phyloP scores from a whole-genome alignment of 1,139 yeast genomes.

The Geotrichum bryndzae region DNA sequence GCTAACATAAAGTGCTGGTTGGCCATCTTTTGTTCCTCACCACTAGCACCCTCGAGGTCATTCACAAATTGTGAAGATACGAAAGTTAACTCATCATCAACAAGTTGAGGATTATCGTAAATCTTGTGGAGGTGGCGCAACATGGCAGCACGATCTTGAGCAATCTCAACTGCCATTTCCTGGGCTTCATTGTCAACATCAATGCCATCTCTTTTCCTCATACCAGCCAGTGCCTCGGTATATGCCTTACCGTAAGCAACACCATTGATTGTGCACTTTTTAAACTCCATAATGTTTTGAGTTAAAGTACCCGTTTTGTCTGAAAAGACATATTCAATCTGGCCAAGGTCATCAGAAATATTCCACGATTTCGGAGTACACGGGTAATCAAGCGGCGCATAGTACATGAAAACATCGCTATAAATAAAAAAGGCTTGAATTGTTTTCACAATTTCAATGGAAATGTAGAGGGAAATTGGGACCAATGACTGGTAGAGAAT shows the following conservation, averaged over 20 bases:
- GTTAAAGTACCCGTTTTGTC: conserved; percentile 97
- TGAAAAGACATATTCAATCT: conserved; percentile 89
- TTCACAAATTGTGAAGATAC: conserved; percentile 59
- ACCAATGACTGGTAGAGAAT: conserved; percentile 85
- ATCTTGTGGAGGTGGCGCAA: conserved; percentile 45
- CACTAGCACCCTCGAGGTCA: conserved; percentile 40
- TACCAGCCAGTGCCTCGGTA: conserved; percentile 91
- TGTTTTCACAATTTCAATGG: conserved; percentile 89
- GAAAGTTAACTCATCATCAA: conserved; percentile 65
- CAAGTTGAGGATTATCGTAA: conserved; percentile 53
- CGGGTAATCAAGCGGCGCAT: conserved; percentile 78
- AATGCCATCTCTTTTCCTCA: conserved; percentile 76
- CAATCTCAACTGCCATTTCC: conserved; percentile 47
- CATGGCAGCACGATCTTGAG: conserved; percentile 60
- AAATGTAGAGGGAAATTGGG: conserved; percentile 86
- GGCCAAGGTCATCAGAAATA: conserved; percentile 94
- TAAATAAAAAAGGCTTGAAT: conserved; percentile 87
- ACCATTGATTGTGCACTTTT: conserved; percentile 85
- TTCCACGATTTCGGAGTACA: conserved; percentile 97
- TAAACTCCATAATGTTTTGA: conserved; percentile 94
- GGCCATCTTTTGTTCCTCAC: conserved; percentile 52
- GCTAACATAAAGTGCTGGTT: conserved; percentile 65
- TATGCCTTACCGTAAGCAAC: conserved; percentile 86
- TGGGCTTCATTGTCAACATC: conserved; percentile 67
- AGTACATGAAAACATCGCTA: conserved; percentile 80